These are phyloP conservation scores for Sordariomycetes sp. DNA, from an alignment of 2,329 filamentous ascomycete species.

Conservation along the genomic window DNA sequence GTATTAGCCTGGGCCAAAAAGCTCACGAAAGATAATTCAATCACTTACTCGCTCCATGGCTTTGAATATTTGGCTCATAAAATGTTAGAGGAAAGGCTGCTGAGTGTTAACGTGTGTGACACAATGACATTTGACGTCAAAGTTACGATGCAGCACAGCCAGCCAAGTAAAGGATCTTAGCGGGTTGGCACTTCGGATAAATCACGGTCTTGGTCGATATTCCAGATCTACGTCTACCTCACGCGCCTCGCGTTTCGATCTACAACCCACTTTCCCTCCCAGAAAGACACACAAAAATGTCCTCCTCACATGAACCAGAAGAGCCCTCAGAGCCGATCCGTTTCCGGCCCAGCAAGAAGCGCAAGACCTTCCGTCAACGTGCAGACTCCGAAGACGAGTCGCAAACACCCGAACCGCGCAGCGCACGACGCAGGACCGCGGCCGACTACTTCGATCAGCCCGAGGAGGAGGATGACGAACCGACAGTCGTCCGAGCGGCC, in stretches of 20 bases:
- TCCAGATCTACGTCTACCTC: too few species aligned
- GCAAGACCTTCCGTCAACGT: slow-evolving; percentile 49
- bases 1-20: neutral
- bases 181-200: too few species aligned
- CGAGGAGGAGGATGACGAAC: slow-evolving; percentile 7
- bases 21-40: neutral
- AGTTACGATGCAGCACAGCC: too few species aligned
- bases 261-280: neutral
- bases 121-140: too few species aligned
- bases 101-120: too few species aligned
- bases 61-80: neutral
- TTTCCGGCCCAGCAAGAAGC: slow-evolving; percentile 50
- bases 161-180: too few species aligned
- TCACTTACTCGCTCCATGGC: slow-evolving; percentile 2
- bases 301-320: neutral
- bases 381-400: slow-evolving; percentile 11
- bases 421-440: slow-evolving; percentile 1
- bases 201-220: too few species aligned
- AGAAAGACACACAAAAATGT: neutral
- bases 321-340: slow-evolving; percentile 25
- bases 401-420: neutral
- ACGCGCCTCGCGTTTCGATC: too few species aligned
- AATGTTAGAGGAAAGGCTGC: neutral
- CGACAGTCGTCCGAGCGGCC: slow-evolving; percentile 35
- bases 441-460: slow-evolving; percentile 4